phyloP scores from a whole-genome alignment of 176 grass and related monocot species.

The Ensete glaucum region DNA sequence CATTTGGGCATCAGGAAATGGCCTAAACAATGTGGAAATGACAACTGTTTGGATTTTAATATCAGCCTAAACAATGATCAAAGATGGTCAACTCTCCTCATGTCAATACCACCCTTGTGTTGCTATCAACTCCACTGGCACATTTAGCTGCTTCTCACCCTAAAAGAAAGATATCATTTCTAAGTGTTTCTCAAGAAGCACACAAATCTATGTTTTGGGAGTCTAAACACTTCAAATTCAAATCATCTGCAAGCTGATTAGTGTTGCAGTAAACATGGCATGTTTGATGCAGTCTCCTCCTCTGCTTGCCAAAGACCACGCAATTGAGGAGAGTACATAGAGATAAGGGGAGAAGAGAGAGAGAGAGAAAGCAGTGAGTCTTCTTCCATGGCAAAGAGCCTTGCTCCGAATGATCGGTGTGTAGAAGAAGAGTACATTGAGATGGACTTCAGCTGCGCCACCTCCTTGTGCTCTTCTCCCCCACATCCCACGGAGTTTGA shows the following conservation, averaged over 20 bases:
- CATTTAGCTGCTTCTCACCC: too few species aligned
- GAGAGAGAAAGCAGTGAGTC: not conserved
- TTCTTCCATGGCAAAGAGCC: not conserved
- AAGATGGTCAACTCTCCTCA: not conserved
- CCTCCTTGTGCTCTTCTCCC: slow-evolving; percentile 11
- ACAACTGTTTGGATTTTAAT: not conserved
- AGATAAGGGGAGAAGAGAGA: not conserved
- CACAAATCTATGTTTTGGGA: too few species aligned
- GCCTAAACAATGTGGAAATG: not conserved
- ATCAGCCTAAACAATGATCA: not conserved
- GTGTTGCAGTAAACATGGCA: not conserved
- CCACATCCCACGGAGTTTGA: slow-evolving; percentile 26
- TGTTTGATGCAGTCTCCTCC: not conserved
- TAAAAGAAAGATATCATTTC: too few species aligned
- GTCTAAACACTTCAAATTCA: not conserved
- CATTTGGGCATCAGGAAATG: not conserved
- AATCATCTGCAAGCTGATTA: not conserved
- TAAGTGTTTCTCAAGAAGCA: too few species aligned
- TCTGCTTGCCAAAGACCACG: not conserved
- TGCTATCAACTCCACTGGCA: not conserved
- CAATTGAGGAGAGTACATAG: not conserved
- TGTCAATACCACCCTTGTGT: not conserved
- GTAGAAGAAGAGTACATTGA: slow-evolving; percentile 63
- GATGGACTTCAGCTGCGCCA: slow-evolving; percentile 40
- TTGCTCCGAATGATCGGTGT: too few species aligned